Base-by-base conservation (phyloP, 1,284 basidiomycete species). In the Trametes versicolor region DNA sequence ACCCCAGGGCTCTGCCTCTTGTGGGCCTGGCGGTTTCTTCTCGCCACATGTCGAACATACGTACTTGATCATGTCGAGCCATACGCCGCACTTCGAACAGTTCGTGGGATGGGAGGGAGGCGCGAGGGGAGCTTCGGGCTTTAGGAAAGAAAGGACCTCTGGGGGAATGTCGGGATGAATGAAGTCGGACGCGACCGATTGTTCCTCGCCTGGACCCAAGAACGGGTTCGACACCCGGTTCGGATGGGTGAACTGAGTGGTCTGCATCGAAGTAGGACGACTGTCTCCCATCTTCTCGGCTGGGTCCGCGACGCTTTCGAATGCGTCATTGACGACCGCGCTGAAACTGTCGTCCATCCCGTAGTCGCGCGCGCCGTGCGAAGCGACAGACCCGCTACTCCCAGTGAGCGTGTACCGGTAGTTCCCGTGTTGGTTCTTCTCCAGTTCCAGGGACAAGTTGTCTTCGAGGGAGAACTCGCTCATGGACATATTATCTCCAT, bases 21-120 rank as follows among this genome's bases (percentile, higher is more conserved):
- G 43, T 13, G 72, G 72, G 7, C 85, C 68, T 21, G 52, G 67
- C 8, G 79, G 85, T 57, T 83, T 78, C 78, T 88, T 91, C 77
- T 93, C 92, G 15, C 95, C 94, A 72, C 95, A 97, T 25, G 89
- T 91, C 8, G 89, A 85, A 73, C 95, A 97, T 17, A 96, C 90
- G 74, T 97, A 97, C 55, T 93, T 89, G 77, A 96, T 89, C 23
- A 87, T 84, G 63, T 95, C 90, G 10, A 97, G 81, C 5, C 88
- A 73, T 0, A 84, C 75, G 17, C 91, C 91, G 71, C 95, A 97
- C 34, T 88, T 86, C 0, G 94, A 95, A 76, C 95, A 97, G 66
- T 88, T 86, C 0, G 93, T 93, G 6, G 94, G 86, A 37, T 87
- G 82, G 19, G 86, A 84, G 1, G 87, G 85, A 4, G 92, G 88